Conservation (phyloP, 2,329 filamentous ascomycete genomes). For the Fusarium euwallaceae region DNA sequence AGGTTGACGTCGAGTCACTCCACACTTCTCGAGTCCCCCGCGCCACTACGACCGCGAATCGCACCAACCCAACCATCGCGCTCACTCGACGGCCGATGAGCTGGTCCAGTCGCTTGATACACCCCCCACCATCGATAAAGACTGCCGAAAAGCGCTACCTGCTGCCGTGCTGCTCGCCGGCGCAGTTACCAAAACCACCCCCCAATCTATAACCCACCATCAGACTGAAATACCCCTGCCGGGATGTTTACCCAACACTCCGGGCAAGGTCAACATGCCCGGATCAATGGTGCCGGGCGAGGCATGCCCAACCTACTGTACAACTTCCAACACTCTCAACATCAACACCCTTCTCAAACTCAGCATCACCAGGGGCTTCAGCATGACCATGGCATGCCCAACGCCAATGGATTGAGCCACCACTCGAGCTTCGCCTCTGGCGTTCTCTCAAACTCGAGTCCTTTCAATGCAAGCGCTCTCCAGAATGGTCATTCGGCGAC, state of each 20-base stretch:
- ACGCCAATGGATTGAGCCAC: conserved; percentile 66
- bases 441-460: conserved; percentile 73
- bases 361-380: conserved; percentile 74
- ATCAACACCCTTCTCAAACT: conserved; percentile 73
- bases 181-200: conserved; percentile 41
- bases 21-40: conserved; percentile 32
- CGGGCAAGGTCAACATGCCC: conserved; percentile 76
- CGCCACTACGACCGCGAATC: conserved; percentile 22
- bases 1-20: conserved; percentile 39
- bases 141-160: conserved; percentile 38
- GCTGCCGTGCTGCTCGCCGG: conserved; percentile 49
- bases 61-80: conserved; percentile 13
- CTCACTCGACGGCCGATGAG: conserved; percentile 44
- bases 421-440: conserved; percentile 53
- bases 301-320: conserved; percentile 77
- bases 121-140: conserved; percentile 25
- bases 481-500: conserved; percentile 69
- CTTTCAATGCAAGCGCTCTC: conserved; percentile 66
- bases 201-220: conserved; percentile 27
- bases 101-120: conserved; percentile 35
- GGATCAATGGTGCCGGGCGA: conserved; percentile 72
- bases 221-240: conserved; percentile 41
- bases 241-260: conserved; percentile 81
- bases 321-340: conserved; percentile 73
- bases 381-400: conserved; percentile 68